A percentile compares a stretch with the other conserved stretches of the same genome.
Evolutionary conservation across 2,329 filamentous ascomycete genomes (phyloP).

Genomic region (Fusarium chlamydosporum): DNA sequence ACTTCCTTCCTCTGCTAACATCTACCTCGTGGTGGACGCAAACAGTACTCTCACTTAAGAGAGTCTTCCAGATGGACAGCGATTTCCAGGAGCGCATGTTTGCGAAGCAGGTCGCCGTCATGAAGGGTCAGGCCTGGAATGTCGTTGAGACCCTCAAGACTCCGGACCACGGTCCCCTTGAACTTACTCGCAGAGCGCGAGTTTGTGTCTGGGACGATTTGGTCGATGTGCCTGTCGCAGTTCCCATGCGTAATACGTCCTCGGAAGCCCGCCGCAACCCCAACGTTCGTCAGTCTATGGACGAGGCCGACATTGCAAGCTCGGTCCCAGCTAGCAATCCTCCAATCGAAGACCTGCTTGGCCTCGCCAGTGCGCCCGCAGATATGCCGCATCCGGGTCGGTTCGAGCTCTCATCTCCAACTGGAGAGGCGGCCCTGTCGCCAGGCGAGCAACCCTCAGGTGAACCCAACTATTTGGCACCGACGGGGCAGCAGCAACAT

Average conservation of each 20-base stretch:
- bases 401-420: conserved; percentile 74
- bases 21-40: conserved; percentile 98
- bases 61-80: conserved; percentile 89
- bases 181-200: conserved; percentile 88
- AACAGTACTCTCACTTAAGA: conserved; percentile 87
- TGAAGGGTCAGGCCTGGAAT: conserved; percentile 99
- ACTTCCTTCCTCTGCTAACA: conserved; percentile 95
- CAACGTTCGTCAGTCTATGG: conserved; percentile 65
- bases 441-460: conserved; percentile 53
- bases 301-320: conserved; percentile 89
- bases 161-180: conserved; percentile 90
- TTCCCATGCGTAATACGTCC: conserved; percentile 87
- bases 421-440: conserved; percentile 59
- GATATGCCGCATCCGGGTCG: conserved; percentile 82
- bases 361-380: conserved; percentile 71
- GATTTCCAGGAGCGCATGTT: conserved; percentile 99
- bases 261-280: conserved; percentile 82
- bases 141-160: conserved; percentile 97
- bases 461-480: conserved; percentile 41
- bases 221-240: conserved; percentile 94
- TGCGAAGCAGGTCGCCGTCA: conserved; percentile 96
- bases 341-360: conserved; percentile 76
- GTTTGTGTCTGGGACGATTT: conserved; percentile 99
- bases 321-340: conserved; percentile 53
- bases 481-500: conserved; percentile 36